Base-by-base conservation (phyloP, 331 rosid species). In the Malus hybrid region DNA sequence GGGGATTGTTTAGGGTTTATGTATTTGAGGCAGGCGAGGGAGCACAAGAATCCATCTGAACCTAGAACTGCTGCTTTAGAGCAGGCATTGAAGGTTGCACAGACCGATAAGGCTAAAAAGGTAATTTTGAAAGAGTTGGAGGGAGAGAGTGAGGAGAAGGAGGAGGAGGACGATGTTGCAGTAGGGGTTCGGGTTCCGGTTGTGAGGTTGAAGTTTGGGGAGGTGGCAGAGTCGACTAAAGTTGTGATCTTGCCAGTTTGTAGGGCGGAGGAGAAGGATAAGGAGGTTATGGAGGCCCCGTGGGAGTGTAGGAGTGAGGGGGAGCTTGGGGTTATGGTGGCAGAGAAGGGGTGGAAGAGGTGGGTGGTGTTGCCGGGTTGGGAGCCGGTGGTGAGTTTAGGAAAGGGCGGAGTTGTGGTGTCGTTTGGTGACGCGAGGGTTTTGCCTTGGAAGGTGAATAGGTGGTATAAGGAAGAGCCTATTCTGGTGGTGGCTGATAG, bases 291-390 rank as follows among this genome's bases (percentile, higher is more conserved):
- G 72, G 91, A 86, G 54, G 96, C 99, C 12, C 99, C 99, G 8
- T 63, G 77, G 77, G 89, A 87, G 83, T 64, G 88, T 27, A 85
- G 63, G 72, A 83, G 80, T 6, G 85, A 82, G 20, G 99, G 97
- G 3, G 86, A 75, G 60, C 92, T 94, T 28, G 95, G 96, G 3
- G 90, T 91, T 55, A 93, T 90, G 80, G 85, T 70, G 76, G 88
- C 92, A 5, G 97, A 94, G 50, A 87, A 94, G n/a, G 96, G 82
- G 72, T 94, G 99, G 99, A 73, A 77, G 33, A 83, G 90, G 77
- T 94, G 98, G 98, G 93, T 90, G 66, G 97, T 79, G 67, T 72
- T 94, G 79, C 99, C 99, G 0, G 75, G 75, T 34, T 94, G 99
- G 97, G 89, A 81, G 32, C 88, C 97, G 0, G 60, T 91, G 67